A percentile compares a stretch with the other conserved stretches of the same genome.
Evolutionary conservation across 2,329 filamentous ascomycete species (phyloP).

Genomic region (Aspergillus caelatus): DNA sequence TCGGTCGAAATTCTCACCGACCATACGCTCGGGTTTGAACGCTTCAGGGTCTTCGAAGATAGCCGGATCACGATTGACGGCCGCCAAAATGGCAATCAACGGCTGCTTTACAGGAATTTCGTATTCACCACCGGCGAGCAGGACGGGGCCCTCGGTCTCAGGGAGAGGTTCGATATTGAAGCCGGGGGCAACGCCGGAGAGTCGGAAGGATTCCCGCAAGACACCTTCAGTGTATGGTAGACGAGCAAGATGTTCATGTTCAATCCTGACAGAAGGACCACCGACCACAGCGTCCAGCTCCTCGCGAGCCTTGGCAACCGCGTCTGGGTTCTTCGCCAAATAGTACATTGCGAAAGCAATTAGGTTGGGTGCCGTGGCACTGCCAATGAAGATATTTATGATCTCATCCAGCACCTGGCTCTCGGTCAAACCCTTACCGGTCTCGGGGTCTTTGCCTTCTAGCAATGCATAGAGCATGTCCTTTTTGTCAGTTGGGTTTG

Average conservation of each 20-base stretch:
- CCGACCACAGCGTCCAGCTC: slow-evolving; percentile 62
- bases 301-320: slow-evolving; percentile 63
- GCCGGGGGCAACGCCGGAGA: slow-evolving; percentile 62
- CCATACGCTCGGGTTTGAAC: slow-evolving; percentile 73
- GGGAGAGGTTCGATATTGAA: slow-evolving; percentile 60
- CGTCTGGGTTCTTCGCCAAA: slow-evolving; percentile 64
- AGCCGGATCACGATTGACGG: slow-evolving; percentile 63
- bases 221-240: slow-evolving; percentile 69
- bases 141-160: slow-evolving; percentile 41
- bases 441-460: slow-evolving; percentile 62
- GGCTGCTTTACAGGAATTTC: slow-evolving; percentile 57
- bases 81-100: slow-evolving; percentile 56
- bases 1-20: slow-evolving; percentile 68
- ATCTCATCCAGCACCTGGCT: slow-evolving; percentile 69
- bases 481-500: slow-evolving; percentile 57
- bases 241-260: slow-evolving; percentile 61
- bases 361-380: slow-evolving; percentile 71
- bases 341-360: slow-evolving; percentile 68
- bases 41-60: slow-evolving; percentile 67
- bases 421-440: slow-evolving; percentile 60
- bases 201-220: slow-evolving; percentile 67
- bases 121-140: slow-evolving; percentile 65
- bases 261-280: slow-evolving; percentile 18
- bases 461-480: slow-evolving; percentile 66
- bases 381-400: slow-evolving; percentile 65